Evolutionary conservation across 306 rosid genomes (phyloP).

Genomic region (Quercus agrifolia): DNA sequence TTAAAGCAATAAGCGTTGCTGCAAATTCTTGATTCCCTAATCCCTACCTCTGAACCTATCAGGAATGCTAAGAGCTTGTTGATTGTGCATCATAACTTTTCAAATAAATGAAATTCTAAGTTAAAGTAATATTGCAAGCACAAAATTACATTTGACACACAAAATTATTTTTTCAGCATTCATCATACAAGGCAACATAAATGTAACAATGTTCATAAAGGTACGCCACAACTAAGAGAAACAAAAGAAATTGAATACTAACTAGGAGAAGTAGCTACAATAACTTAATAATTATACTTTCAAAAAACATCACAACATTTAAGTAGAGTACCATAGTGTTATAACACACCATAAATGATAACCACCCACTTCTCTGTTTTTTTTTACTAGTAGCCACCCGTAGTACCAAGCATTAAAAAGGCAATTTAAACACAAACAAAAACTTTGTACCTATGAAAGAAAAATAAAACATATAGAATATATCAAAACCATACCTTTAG

Average conservation of each 20-base stretch:
- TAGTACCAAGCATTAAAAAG: slow-evolving; percentile 10
- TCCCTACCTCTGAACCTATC: background rate
- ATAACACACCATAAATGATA: background rate
- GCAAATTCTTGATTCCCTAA: background rate
- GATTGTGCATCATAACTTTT: background rate
- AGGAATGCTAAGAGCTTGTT: background rate
- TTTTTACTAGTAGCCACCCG: background rate
- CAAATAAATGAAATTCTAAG: background rate
- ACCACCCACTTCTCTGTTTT: background rate
- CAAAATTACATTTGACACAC: background rate
- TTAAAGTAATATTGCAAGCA: background rate
- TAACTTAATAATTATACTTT: slow-evolving; percentile 1
- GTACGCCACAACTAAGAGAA: background rate
- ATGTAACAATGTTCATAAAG: background rate
- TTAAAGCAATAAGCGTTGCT: background rate
- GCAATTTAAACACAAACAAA: background rate
- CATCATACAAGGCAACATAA: background rate
- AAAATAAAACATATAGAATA: background rate
- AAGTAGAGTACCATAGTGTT: background rate
- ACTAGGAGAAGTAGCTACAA: background rate
- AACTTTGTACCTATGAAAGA: background rate
- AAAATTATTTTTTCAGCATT: background rate
- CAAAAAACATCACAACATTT: slow-evolving; percentile 3
- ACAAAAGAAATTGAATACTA: background rate
- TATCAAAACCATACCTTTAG: slow-evolving; percentile 56